Evolutionary conservation across 441 rosid species (phyloP).

Genomic region (Pelargonium cotyledonis): DNA sequence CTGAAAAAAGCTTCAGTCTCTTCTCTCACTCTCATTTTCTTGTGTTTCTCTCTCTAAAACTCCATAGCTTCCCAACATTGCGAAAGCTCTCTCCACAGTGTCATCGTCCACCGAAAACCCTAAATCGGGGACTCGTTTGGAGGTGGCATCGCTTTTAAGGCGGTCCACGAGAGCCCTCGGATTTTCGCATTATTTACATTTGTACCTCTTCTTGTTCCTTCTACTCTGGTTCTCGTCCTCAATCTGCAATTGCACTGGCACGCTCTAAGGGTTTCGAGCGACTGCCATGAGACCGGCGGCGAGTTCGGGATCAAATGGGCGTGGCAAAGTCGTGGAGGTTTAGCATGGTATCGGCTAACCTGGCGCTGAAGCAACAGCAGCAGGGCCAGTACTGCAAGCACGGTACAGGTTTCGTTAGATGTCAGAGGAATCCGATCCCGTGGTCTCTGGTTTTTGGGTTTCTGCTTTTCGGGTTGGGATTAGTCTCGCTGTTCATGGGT

Average conservation of each 20-base stretch:
- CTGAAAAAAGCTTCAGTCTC: not conserved
- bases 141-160: not conserved
- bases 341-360: conserved; percentile 44
- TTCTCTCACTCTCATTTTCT: not conserved
- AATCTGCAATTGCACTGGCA: too few species aligned
- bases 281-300: not conserved
- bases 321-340: conserved; percentile 50
- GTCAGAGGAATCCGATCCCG: conserved; percentile 42
- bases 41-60: not conserved
- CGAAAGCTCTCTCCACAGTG: not conserved
- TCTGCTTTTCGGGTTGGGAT: conserved; percentile 78
- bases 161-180: not conserved
- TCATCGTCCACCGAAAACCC: not conserved
- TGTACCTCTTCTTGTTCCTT: not conserved
- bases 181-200: conserved; percentile 1
- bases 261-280: not conserved
- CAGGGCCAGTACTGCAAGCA: not conserved
- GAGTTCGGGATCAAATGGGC: conserved; percentile 36
- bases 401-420: not conserved
- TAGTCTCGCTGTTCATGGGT: conserved; percentile 86
- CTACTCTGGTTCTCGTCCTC: not conserved
- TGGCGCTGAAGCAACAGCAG: conserved; percentile 22
- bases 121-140: not conserved
- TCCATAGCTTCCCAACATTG: not conserved
- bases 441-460: conserved; percentile 76